A percentile compares a stretch with the other conserved stretches of the same genome.
Conservation (phyloP, 2,329 filamentous ascomycete species). For the Aspergillus sp. region DNA sequence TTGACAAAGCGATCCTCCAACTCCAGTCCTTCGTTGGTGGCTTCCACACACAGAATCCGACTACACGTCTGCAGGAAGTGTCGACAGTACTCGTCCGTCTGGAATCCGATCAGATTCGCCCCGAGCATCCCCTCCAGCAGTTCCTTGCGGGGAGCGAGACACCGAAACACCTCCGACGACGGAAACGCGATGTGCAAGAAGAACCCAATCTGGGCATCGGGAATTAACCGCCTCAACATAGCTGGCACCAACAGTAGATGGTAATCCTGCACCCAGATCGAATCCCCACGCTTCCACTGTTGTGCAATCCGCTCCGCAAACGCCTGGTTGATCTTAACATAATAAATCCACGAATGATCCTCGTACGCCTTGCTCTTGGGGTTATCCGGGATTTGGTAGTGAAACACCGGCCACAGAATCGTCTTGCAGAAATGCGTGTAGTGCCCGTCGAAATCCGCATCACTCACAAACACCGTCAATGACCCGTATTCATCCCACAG, state of each 20-base stretch:
- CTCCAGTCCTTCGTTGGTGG: constrained; percentile 77
- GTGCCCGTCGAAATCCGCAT: constrained; percentile 88
- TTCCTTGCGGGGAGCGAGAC: constrained; percentile 71
- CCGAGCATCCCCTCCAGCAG: constrained; percentile 86
- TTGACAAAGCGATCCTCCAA: constrained; percentile 90
- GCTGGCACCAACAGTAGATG: constrained; percentile 78
- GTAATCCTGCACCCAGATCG: constrained; percentile 93
- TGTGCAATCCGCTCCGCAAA: constrained; percentile 82
- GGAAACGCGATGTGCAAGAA: constrained; percentile 93
- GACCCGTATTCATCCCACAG: constrained; percentile 75
- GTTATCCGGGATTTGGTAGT: constrained; percentile 94
- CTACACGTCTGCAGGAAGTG: constrained; percentile 96
- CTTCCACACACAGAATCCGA: constrained; percentile 80
- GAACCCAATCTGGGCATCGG: constrained; percentile 88
- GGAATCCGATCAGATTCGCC: constrained; percentile 83
- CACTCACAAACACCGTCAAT: constrained; percentile 72
- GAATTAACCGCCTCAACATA: constrained; percentile 73
- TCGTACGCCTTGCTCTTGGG: constrained; percentile 96
- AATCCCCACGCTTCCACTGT: constrained; percentile 84
- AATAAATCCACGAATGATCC: constrained; percentile 92
- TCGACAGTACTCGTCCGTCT: constrained; percentile 82
- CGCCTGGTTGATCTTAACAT: constrained; percentile 80
- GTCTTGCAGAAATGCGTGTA: constrained; percentile 95
- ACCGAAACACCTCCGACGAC: constrained; percentile 90
- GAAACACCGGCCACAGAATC: constrained; percentile 91